Conservation (phyloP, 129 eudicot genomes). For the Dittrichia graveolens region DNA sequence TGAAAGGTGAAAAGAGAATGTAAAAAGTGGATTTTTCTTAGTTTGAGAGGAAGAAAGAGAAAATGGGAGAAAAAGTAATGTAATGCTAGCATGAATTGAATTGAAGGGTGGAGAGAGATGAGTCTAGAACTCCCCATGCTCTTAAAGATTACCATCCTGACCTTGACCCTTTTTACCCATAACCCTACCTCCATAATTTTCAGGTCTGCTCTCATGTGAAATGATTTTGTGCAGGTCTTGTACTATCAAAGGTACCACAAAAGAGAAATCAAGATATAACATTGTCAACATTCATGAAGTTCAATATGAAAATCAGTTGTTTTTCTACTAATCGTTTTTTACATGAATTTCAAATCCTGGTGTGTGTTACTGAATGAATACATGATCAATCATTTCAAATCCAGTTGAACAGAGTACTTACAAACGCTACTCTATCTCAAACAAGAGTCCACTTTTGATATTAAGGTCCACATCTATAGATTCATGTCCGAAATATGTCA, state of each 20-base stretch:
- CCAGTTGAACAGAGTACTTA: not conserved
- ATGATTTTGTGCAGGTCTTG: not conserved
- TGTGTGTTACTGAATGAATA: conserved; percentile 2
- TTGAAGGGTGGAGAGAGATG: too few species aligned
- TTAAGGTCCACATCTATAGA: not conserved
- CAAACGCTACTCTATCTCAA: not conserved
- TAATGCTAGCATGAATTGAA: too few species aligned
- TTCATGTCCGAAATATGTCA: not conserved
- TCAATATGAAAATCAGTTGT: not conserved
- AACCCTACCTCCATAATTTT: not conserved
- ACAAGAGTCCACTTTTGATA: not conserved
- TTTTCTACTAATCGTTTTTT: not conserved
- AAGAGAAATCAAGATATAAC: not conserved
- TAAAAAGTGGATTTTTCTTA: too few species aligned
- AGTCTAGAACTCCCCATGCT: not conserved
- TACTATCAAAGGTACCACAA: not conserved
- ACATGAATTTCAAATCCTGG: conserved; percentile 7
- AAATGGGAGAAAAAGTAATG: too few species aligned
- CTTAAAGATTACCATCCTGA: not conserved
- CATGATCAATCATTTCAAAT: not conserved
- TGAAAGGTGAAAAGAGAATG: too few species aligned
- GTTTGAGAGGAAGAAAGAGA: too few species aligned
- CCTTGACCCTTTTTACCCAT: not conserved
- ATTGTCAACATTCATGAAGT: conserved; percentile 12
- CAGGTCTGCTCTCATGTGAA: not conserved